Conservation (phyloP, 768 basidiomycete species). For the Clathrus columnatus region DNA sequence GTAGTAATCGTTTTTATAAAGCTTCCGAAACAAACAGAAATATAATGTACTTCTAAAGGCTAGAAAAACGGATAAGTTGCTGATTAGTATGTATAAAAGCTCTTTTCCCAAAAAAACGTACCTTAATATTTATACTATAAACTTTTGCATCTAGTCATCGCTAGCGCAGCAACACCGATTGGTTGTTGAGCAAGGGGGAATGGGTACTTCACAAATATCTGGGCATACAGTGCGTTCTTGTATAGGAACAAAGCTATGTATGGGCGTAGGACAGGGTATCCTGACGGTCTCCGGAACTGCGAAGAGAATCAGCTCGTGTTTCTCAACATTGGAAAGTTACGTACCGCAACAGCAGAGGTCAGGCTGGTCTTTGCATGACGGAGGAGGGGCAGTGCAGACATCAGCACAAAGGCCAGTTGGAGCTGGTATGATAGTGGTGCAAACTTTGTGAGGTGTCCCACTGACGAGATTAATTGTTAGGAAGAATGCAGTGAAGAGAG, state of each 20-base stretch:
- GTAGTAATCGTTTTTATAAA: no score
- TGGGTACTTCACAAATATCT: neutral
- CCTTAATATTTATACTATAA: no score
- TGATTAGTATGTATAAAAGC: no score
- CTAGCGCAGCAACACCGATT: neutral
- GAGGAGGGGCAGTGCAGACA: neutral
- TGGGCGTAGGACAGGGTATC: neutral
- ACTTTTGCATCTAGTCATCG: no score
- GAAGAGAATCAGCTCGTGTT: neutral
- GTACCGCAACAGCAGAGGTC: neutral
- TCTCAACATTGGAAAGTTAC: no score
- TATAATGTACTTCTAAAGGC: no score
- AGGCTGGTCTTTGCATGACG: neutral
- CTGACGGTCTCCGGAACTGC: neutral
- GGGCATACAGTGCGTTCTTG: neutral
- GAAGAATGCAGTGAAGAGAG: neutral
- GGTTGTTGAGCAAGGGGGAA: neutral
- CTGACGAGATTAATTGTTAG: neutral
- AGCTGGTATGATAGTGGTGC: neutral
- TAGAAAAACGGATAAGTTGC: no score
- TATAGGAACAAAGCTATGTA: neutral
- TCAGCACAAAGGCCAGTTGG: neutral
- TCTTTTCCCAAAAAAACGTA: no score
- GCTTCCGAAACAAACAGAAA: no score
- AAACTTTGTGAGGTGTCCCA: neutral